Base-by-base conservation (phyloP, 257 asterid species). In the Nicotiana undulata region DNA sequence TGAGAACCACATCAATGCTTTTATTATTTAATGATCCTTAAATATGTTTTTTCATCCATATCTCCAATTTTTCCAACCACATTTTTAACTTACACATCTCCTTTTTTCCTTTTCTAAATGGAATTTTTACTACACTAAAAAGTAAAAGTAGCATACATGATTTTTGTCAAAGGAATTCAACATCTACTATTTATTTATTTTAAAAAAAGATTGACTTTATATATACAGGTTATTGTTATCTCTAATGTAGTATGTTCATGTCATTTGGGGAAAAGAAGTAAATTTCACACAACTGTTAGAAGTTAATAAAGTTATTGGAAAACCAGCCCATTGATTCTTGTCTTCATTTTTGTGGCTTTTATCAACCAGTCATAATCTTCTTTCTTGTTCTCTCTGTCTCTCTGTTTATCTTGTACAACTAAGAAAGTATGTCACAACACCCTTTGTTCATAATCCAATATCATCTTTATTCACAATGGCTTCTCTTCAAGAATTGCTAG, bases 401-500 rank as follows among this genome's bases (percentile, higher is more conserved):
- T 55, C 59, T 44, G 81, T 78, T 72, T 83, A 81, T 86, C 86
- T 72, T 74, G 32, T 75, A 31, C 13, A 37, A 6, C 53, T 75
- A 58, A 61, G 5, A 83, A 80, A 85, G 83, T 67, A 87, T 88
- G 91, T 83, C 91, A 82, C 75, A 83, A 81, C 61, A 81, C 76
- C 87, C 6, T 34, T 46, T 63, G 58, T 60, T 78, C 74, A 40
- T 22, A 60, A 60, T 78, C 59, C 58, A 59, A 37, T 15, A 11
- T 60, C 53, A 77, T 37, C 74, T 49, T 74, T 74, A 74, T 49
- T 49, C 44, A n/a, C 79, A 67, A 88, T 92, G 97, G 89, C 97
- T 1, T 91, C 97, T 85, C 89, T 92, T 82, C 97, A 89, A 60
- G 88, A 92, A 66, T 90, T 92, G 76, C 87, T 91, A 51, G 85